phyloP scores from a whole-genome alignment of 2,329 filamentous ascomycete species.

The Microcyclospora tardicrescens region DNA sequence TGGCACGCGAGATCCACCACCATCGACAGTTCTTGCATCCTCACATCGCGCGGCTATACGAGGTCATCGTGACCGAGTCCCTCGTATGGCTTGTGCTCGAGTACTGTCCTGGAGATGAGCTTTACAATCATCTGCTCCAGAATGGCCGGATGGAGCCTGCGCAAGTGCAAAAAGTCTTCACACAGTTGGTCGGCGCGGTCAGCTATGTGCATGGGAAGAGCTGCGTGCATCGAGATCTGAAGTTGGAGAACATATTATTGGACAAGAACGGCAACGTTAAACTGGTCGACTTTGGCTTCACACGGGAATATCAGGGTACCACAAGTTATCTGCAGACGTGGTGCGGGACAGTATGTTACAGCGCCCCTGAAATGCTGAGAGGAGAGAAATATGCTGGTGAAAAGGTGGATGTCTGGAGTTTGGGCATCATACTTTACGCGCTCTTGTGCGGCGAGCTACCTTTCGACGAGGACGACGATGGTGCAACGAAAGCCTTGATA shows the following conservation, averaged over 20 bases:
- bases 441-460: slow-evolving; percentile 75
- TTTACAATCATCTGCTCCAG: slow-evolving; percentile 88
- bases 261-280: slow-evolving; percentile 98
- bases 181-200: slow-evolving; percentile 88
- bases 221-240: slow-evolving; percentile 92
- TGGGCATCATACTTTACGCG: slow-evolving; percentile 75
- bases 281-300: slow-evolving; percentile 95
- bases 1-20: slow-evolving; percentile 95
- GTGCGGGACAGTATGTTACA: slow-evolving; percentile 95
- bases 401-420: slow-evolving; percentile 93
- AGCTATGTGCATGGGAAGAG: slow-evolving; percentile 89
- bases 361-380: slow-evolving; percentile 94
- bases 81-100: slow-evolving; percentile 95
- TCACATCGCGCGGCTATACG: slow-evolving; percentile 91
- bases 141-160: slow-evolving; percentile 71
- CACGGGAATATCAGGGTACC: slow-evolving; percentile 90
- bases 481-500: slow-evolving; percentile 71
- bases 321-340: slow-evolving; percentile 93
- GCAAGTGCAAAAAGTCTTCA: slow-evolving; percentile 91
- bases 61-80: slow-evolving; percentile 91
- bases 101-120: slow-evolving; percentile 90
- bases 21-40: slow-evolving; percentile 96
- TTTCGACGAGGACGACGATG: slow-evolving; percentile 95
- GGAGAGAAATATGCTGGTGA: slow-evolving; percentile 96
- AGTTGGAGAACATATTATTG: slow-evolving; percentile 89